Evolutionary conservation across 495 filamentous ascomycete genomes (phyloP).

Genomic region (Penicillium manginii): DNA sequence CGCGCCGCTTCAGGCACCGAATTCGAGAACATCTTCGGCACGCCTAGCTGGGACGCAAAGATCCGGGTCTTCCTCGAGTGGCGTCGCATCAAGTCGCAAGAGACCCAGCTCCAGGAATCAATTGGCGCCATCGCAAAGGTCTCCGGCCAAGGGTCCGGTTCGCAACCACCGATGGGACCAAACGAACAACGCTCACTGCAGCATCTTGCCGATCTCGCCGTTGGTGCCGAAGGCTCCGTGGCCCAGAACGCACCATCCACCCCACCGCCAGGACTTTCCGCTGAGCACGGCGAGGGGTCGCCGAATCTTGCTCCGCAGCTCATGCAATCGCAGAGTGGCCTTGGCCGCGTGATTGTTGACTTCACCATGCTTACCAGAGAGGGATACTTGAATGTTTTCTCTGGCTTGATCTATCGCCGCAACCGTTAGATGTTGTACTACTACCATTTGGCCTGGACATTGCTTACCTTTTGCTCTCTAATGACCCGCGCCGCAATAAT

Average conservation of each 20-base stretch:
- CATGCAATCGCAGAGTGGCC: constrained; percentile 27
- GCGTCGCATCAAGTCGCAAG: constrained; percentile 45
- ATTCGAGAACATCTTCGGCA: constrained; percentile 45
- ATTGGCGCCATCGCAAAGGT: constrained; percentile 22
- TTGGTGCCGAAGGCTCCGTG: constrained; percentile 49
- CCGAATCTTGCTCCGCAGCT: constrained; percentile 37
- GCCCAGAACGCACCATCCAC: constrained; percentile 36
- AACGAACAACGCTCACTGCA: constrained; percentile 59
- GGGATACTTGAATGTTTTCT: constrained; percentile 51
- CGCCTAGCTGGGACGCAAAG: constrained; percentile 48
- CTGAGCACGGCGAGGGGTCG: constrained; percentile 35
- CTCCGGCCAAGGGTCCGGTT: constrained; percentile 18
- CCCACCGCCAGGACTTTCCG: constrained; percentile 38
- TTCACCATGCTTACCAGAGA: constrained; percentile 50
- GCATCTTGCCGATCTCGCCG: constrained; percentile 67
- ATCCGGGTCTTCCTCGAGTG: constrained; percentile 53
- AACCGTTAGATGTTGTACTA: constrained; percentile 24
- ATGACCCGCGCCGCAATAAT: background rate
- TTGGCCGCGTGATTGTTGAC: constrained; percentile 43
- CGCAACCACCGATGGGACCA: constrained; percentile 46
- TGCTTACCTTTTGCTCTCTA: background rate
- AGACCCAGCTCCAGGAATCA: constrained; percentile 42
- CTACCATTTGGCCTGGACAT: background rate
- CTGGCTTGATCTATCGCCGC: constrained; percentile 45
- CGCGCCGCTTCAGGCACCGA: constrained; percentile 28